Evolutionary conservation across 371 early-diverging fungal genomes (phyloP).

Genomic region (Nematocida ironsii): DNA sequence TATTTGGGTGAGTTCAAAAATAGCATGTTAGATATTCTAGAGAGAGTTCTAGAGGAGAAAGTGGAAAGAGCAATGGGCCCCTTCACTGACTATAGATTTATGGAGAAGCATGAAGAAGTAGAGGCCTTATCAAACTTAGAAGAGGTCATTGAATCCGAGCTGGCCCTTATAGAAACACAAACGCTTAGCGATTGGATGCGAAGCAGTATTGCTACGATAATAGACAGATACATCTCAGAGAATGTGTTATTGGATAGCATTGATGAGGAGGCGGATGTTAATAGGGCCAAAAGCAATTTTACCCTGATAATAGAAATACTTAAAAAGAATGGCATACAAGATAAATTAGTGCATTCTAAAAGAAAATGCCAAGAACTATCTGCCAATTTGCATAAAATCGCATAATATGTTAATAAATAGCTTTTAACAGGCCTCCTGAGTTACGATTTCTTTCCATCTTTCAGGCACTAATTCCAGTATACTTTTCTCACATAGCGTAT

Average conservation of each 20-base stretch:
- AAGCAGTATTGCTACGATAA: background rate
- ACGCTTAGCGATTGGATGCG: background rate
- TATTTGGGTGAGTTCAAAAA: constrained; percentile 21
- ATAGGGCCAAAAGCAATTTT: background rate
- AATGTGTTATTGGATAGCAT: background rate
- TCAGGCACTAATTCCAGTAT: no score
- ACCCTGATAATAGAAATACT: background rate
- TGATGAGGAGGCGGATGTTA: background rate
- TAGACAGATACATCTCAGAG: background rate
- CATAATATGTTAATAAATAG: background rate
- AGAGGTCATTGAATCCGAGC: background rate
- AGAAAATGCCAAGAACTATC: background rate
- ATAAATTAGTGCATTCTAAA: background rate
- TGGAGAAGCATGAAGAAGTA: constrained; percentile 36
- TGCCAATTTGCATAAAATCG: background rate
- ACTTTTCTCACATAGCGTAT: no score
- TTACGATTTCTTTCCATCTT: no score
- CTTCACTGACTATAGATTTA: constrained; percentile 19
- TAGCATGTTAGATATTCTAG: constrained; percentile 1
- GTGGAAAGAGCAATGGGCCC: constrained; percentile 9
- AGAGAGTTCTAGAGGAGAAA: constrained; percentile 20
- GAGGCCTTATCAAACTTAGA: constrained; percentile 7
- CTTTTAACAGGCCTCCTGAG: background rate
- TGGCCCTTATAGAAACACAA: background rate
- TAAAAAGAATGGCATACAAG: constrained; percentile 7